Base-by-base conservation (phyloP, 495 filamentous ascomycete genomes). In the Terfezia claveryi region DNA sequence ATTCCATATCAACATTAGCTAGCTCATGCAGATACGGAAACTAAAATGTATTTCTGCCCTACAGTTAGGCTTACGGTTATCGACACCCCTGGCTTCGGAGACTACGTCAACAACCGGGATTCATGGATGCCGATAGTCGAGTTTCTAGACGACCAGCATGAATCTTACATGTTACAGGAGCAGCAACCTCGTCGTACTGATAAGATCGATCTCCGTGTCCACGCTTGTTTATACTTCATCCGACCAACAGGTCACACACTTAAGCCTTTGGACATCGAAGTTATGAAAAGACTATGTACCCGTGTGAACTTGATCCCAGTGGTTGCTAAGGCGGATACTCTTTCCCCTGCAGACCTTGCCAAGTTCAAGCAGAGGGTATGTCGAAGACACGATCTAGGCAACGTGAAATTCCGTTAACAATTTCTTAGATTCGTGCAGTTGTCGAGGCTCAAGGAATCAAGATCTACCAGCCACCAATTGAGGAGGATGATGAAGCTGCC, bases 101-200 rank as follows among this genome's bases (percentile, higher is more conserved):
- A 98, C 76, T 98, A 96, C 68, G 91, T 98, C 68, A 98, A 98
- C 82, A 98, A 98, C 77, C 82, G 88, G 59, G 91, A 98, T 71
- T 94, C 88, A 46, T 98, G 91, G 91, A 88, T 94, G 76, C 91
- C 91, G 59, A 96, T 98, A 67, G 95, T 98, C 71, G 91, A 98
- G 72, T 98, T 98, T 75, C 73, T 98, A 63, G 91, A 98, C 71
- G 91, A 98, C 72, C 91, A 98, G 76, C 91, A 98, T 71, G 91
- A 98, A 75, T 96, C 91, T 12, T 98, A 98, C 68, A 98, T 98
- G 91, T 76, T 98, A 66, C 91, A 98, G 76, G 91, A 98, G 78
- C 91, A 98, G 72, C 91, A 98, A 71, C 91, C 91, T 59, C 85
- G 86, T 70, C 85, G 91, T 62, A 80, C 81, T 57, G 91, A 96